phyloP scores from a whole-genome alignment of 345 rosid species.

The Corchorus capsularis region DNA sequence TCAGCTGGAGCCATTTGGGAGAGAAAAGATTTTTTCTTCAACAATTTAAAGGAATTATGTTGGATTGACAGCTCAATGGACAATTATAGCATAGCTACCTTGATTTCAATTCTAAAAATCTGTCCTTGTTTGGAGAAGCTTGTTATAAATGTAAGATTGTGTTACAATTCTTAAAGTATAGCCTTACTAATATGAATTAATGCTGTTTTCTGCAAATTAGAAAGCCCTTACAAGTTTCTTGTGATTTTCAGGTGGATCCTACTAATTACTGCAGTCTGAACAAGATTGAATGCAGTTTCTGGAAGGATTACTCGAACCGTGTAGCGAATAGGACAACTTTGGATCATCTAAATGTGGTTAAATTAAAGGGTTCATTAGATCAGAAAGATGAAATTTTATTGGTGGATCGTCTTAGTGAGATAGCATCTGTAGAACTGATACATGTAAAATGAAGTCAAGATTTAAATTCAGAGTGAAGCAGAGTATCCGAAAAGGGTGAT shows the following conservation, averaged over 20 bases:
- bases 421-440: background rate
- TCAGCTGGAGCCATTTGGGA: conserved; percentile 10
- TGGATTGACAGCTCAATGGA: conserved; percentile 9
- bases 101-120: background rate
- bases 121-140: background rate
- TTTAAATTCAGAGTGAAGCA: background rate
- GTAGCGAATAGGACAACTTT: background rate
- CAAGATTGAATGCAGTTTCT: background rate
- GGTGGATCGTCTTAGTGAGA: too few relatives aligned
- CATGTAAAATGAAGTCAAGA: background rate
- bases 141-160: background rate
- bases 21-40: conserved; percentile 6
- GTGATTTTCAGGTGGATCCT: background rate
- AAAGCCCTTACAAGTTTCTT: background rate
- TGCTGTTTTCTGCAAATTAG: background rate
- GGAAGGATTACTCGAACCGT: conserved; percentile 2
- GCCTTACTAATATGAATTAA: too few relatives aligned
- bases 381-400: background rate
- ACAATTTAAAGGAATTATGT: background rate
- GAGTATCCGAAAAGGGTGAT: background rate
- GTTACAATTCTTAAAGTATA: background rate
- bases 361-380: background rate
- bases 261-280: background rate
- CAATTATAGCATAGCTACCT: background rate
- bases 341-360: conserved; percentile 7